Conservation (phyloP, 164 flowering plant species). For the Cinnamomum micranthum region DNA sequence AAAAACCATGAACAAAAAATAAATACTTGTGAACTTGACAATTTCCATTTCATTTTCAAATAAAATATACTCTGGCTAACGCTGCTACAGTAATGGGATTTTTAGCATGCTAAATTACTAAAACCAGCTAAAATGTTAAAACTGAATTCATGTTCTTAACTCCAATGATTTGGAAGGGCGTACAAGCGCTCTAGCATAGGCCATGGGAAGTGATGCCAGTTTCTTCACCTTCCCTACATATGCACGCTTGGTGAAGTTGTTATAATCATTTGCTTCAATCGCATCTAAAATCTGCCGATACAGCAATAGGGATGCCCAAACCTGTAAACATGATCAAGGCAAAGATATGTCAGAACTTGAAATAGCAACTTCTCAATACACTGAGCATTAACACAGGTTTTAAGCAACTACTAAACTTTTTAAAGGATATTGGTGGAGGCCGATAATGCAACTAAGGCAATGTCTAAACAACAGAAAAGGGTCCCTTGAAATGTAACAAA, state of each 20-base stretch:
- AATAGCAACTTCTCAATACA: neutral
- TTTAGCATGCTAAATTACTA: neutral
- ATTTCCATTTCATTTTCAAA: no score
- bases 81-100: neutral
- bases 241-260: conserved; percentile 39
- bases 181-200: conserved; percentile 28
- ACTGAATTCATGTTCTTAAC: neutral
- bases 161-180: conserved; percentile 15
- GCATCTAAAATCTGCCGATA: conserved; percentile 32
- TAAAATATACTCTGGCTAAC: neutral
- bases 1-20: no score
- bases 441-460: no score
- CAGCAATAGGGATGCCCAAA: conserved; percentile 31
- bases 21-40: no score
- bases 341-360: neutral
- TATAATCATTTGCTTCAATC: conserved; percentile 35
- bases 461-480: no score
- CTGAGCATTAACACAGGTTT: neutral
- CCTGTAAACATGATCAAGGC: conserved; percentile 8
- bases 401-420: neutral
- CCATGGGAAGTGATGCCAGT: conserved; percentile 31
- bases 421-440: neutral
- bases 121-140: neutral
- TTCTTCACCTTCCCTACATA: conserved; percentile 38
- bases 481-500: neutral